phyloP scores from a whole-genome alignment of 2,329 filamentous ascomycete genomes.

The Penicillium occitanis region DNA sequence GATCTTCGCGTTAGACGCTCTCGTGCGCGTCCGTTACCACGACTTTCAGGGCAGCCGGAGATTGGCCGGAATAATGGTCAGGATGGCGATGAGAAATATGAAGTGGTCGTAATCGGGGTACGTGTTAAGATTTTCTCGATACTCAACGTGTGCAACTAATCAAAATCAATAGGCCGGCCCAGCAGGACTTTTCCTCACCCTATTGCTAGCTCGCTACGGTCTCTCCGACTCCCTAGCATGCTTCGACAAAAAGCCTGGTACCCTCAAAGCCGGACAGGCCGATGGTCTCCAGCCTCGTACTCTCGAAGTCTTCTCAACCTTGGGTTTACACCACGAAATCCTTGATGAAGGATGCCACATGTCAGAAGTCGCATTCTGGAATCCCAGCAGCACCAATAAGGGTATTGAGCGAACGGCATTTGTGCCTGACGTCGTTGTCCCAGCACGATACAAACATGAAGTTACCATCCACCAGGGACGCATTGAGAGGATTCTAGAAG shows the following conservation, averaged over 20 bases:
- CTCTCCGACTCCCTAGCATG: conserved; percentile 45
- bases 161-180: conserved; percentile 38
- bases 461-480: conserved; percentile 69
- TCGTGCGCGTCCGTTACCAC: conserved; percentile 41
- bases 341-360: conserved; percentile 42
- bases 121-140: neutral
- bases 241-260: conserved; percentile 43
- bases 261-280: conserved; percentile 44
- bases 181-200: conserved; percentile 43
- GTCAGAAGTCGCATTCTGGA: conserved; percentile 68
- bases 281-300: conserved; percentile 47
- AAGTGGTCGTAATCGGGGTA: conserved; percentile 46
- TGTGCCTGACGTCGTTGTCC: conserved; percentile 56
- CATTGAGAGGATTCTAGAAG: conserved; percentile 69
- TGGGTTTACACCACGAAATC: conserved; percentile 44
- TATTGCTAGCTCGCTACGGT: conserved; percentile 47
- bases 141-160: conserved; percentile 12
- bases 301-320: conserved; percentile 44
- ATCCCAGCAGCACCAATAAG: conserved; percentile 53
- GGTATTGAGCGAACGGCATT: conserved; percentile 64
- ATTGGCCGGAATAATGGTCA: conserved; percentile 15
- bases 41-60: conserved; percentile 29
- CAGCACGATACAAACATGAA: conserved; percentile 69
- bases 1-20: conserved; percentile 43
- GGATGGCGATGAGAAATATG: conserved; percentile 36